Evolutionary conservation across 306 rosid genomes (phyloP).

Genomic region (Purshia tridentata): DNA sequence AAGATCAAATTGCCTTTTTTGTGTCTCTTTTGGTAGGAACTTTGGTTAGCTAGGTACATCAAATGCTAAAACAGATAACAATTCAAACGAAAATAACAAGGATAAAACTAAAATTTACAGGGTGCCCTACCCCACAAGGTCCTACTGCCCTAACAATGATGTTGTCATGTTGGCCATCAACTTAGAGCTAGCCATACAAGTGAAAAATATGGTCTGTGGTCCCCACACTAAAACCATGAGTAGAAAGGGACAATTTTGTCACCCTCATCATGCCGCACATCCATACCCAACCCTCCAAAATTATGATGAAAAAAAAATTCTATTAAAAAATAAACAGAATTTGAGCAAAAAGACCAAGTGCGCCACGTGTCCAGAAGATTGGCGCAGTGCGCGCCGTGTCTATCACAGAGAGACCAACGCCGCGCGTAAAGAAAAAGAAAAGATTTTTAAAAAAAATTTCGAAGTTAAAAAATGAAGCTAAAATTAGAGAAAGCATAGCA

Average conservation of each 20-base stretch:
- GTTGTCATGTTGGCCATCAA: conserved; percentile 27
- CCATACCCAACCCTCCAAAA: background rate
- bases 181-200: background rate
- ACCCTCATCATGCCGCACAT: conserved; percentile 27
- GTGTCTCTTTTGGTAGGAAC: too few relatives aligned
- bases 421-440: background rate
- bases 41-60: too few relatives aligned
- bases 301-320: background rate
- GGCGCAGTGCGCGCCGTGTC: conserved; percentile 20
- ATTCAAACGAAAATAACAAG: background rate
- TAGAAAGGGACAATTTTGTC: conserved; percentile 20
- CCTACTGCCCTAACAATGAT: conserved; percentile 19
- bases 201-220: conserved; percentile 2
- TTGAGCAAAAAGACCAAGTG: background rate
- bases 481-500: background rate
- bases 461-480: background rate
- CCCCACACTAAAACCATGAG: conserved; percentile 2
- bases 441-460: background rate
- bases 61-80: background rate
- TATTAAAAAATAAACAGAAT: background rate
- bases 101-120: background rate
- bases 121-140: background rate
- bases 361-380: conserved; percentile 14
- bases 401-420: conserved; percentile 13
- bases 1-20: too few relatives aligned